phyloP scores from a whole-genome alignment of 139 green algal genomes.

The Desmodesmus armatus region DNA sequence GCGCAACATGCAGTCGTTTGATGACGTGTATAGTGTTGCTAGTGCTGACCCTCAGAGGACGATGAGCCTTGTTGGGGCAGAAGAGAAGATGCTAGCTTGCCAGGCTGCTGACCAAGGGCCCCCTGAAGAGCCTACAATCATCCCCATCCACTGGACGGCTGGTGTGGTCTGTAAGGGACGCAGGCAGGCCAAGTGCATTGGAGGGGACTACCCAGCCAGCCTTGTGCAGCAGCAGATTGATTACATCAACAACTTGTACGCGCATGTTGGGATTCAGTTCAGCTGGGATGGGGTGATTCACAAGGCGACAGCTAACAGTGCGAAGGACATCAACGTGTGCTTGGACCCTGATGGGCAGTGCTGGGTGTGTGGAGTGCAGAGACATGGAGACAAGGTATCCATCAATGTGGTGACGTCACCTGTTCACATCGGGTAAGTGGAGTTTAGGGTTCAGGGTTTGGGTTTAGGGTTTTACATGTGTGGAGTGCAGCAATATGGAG shows the following conservation, averaged over 20 bases:
- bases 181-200: background rate
- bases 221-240: slow-evolving; percentile 2
- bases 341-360: background rate
- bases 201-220: slow-evolving; percentile 18
- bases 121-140: slow-evolving; percentile 3
- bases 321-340: slow-evolving; percentile 1
- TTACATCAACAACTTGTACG: slow-evolving; percentile 18
- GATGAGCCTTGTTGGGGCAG: no score
- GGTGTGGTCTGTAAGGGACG: background rate
- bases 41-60: no score
- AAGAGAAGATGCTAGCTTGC: slow-evolving; percentile 10
- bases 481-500: slow-evolving; percentile 11
- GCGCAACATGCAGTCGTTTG: no score
- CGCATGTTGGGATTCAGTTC: slow-evolving; percentile 23
- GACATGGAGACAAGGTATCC: background rate
- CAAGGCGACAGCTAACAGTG: background rate
- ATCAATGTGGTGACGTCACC: slow-evolving; percentile 37
- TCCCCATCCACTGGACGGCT: slow-evolving; percentile 25
- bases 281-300: slow-evolving; percentile 25
- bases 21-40: no score
- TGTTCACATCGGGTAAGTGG: slow-evolving; percentile 26
- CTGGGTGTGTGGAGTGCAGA: slow-evolving; percentile 17
- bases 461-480: no score
- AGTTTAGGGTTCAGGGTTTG: no score
- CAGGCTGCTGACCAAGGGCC: slow-evolving; percentile 28